Percentiles rank a stretch among this genome's conserved stretches.
Conservation (phyloP, 495 filamentous ascomycete genomes). For the Penicillium waksmanii region DNA sequence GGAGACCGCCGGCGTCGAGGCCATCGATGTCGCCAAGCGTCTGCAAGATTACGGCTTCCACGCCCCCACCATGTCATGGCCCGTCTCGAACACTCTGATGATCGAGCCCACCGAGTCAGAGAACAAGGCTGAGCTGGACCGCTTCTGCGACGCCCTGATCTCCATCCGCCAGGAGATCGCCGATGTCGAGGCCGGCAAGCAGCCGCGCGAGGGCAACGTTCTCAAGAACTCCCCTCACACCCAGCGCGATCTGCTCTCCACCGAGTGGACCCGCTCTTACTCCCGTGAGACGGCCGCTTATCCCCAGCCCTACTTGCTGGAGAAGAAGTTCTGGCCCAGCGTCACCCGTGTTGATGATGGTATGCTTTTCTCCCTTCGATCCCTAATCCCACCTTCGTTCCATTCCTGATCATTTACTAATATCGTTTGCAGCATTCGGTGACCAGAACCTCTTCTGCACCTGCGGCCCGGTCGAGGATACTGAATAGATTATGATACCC, state of each 20-base stretch:
- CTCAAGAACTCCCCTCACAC: slow-evolving; percentile 92
- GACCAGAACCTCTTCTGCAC: slow-evolving; percentile 96
- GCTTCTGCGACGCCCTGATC: slow-evolving; percentile 92
- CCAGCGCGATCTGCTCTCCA: slow-evolving; percentile 72
- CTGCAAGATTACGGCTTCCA: slow-evolving; percentile 99
- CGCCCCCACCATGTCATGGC: slow-evolving; percentile 98
- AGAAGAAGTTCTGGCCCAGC: slow-evolving; percentile 99
- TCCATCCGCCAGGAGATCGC: slow-evolving; percentile 86
- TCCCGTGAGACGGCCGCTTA: slow-evolving; percentile 84
- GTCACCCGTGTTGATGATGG: slow-evolving; percentile 91
- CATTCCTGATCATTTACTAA: slow-evolving; percentile 18
- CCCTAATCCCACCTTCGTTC: not conserved
- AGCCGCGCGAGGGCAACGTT: slow-evolving; percentile 82
- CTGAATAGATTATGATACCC: slow-evolving; percentile 50
- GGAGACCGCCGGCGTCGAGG: slow-evolving; percentile 83
- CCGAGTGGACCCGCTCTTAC: slow-evolving; percentile 79
- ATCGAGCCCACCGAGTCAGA: slow-evolving; percentile 98
- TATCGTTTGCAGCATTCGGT: slow-evolving; percentile 68
- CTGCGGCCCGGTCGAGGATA: slow-evolving; percentile 76
- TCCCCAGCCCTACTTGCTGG: slow-evolving; percentile 79
- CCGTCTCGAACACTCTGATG: slow-evolving; percentile 95
- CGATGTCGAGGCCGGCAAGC: slow-evolving; percentile 78
- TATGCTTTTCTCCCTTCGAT: slow-evolving; percentile 45
- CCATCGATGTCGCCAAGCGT: slow-evolving; percentile 96
- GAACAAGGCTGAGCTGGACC: slow-evolving; percentile 89